These are phyloP conservation scores for Nemania abortiva DNA, from an alignment of 2,329 filamentous ascomycete species.

Conservation along the genomic window DNA sequence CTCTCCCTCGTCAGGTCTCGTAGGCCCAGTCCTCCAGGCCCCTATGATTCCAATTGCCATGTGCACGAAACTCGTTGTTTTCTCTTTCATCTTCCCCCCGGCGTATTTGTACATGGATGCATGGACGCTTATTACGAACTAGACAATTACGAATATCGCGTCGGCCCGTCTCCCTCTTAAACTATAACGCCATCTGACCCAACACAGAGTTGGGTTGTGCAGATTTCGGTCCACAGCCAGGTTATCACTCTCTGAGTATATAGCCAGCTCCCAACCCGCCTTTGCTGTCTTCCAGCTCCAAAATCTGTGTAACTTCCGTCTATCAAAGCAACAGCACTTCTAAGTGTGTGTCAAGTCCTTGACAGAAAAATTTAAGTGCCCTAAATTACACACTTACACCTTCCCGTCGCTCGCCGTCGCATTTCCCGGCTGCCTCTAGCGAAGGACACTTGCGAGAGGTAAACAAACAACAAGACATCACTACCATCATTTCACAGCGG, in stretches of 20 bases:
- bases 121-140: not conserved
- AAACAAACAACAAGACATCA: not conserved
- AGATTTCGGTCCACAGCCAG: no score
- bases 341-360: not conserved
- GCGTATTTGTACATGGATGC: not conserved
- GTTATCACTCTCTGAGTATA: no score
- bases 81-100: not conserved
- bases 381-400: not conserved
- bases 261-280: no score
- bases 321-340: not conserved
- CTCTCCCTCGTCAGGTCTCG: not conserved
- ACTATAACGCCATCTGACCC: not conserved
- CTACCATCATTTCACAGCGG: not conserved
- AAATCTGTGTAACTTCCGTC: not conserved
- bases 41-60: not conserved
- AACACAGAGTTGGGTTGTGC: no score
- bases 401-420: no score
- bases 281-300: not conserved
- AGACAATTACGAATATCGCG: slow-evolving; percentile 9
- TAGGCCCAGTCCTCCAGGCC: not conserved
- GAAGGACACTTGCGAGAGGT: not conserved
- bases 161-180: slow-evolving; percentile 1
- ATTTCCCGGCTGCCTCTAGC: not conserved
- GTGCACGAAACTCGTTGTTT: not conserved
- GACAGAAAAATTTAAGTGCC: not conserved